These are phyloP conservation scores for Aspergillus eucalypticola DNA, from an alignment of 2,329 filamentous ascomycete species.

Conservation along the genomic window DNA sequence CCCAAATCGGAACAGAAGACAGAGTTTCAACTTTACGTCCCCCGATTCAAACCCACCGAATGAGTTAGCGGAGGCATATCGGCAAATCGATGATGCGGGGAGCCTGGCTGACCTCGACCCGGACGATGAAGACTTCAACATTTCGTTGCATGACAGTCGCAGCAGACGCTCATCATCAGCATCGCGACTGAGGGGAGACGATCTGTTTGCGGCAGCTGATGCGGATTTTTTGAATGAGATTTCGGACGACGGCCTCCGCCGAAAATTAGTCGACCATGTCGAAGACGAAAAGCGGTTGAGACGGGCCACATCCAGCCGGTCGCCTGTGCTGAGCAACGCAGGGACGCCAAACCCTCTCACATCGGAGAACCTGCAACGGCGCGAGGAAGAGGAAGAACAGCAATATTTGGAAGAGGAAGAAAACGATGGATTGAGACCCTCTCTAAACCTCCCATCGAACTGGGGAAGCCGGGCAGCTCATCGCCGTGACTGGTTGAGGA, in stretches of 20 bases:
- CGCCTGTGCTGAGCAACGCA: slow-evolving; percentile 42
- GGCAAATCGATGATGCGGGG: slow-evolving; percentile 41
- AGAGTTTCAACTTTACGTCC: slow-evolving; percentile 28
- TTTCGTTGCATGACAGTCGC: slow-evolving; percentile 17
- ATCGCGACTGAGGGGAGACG: slow-evolving; percentile 20
- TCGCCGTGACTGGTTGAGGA: slow-evolving; percentile 39
- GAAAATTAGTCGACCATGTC: slow-evolving; percentile 36
- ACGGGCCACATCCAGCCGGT: slow-evolving; percentile 40
- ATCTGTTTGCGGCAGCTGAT: slow-evolving; percentile 28
- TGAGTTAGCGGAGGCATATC: slow-evolving; percentile 42
- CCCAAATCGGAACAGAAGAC: slow-evolving; percentile 33
- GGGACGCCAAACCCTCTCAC: slow-evolving; percentile 32
- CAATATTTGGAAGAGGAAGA: slow-evolving; percentile 19
- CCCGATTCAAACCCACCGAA: slow-evolving; percentile 42
- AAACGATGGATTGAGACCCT: slow-evolving; percentile 28
- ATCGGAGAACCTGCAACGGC: slow-evolving; percentile 41
- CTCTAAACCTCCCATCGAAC: slow-evolving; percentile 39
- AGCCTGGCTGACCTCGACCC: slow-evolving; percentile 37
- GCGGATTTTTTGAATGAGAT: slow-evolving; percentile 38
- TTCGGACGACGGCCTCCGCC: slow-evolving; percentile 36
- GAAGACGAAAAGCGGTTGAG: slow-evolving; percentile 43
- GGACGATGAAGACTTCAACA: slow-evolving; percentile 30
- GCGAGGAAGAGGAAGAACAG: slow-evolving; percentile 33
- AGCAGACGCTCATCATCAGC: slow-evolving; percentile 29
- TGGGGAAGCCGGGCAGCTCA: slow-evolving; percentile 39